Percentiles rank a stretch among this genome's conserved stretches.
phyloP scores from a whole-genome alignment of 2,329 filamentous ascomycete species.

The Cyanodermella asteris region DNA sequence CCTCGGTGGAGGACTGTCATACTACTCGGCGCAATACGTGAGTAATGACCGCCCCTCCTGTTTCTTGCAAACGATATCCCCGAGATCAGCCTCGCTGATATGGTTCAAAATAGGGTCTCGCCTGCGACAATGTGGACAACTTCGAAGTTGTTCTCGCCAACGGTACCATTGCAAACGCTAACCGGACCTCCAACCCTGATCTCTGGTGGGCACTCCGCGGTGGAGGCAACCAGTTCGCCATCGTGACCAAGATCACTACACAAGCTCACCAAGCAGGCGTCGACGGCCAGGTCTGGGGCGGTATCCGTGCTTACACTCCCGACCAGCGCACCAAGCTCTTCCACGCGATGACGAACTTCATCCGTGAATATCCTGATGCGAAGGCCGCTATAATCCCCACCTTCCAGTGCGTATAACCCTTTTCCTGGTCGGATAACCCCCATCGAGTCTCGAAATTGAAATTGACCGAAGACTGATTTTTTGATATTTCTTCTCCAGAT shows the following conservation, averaged over 20 bases:
- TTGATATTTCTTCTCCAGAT: no score
- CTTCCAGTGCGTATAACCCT: no score
- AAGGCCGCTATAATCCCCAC: no score
- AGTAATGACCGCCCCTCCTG: conserved; percentile 8
- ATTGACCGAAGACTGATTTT: no score
- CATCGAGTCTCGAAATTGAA: conserved; percentile 11
- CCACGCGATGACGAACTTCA: conserved; percentile 10
- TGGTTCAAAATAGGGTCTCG: conserved; percentile 16
- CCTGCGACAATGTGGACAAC: conserved; percentile 16
- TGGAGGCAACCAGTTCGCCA: conserved; percentile 8
- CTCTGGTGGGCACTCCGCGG: conserved; percentile 8
- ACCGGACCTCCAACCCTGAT: conserved; percentile 11
- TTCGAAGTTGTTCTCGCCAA: conserved; percentile 18
- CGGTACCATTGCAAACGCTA: conserved; percentile 17
- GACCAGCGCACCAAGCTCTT: conserved; percentile 11
- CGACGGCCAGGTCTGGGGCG: conserved; percentile 16
- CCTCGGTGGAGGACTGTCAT: conserved; percentile 11
- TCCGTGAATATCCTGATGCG: no score
- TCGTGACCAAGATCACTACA: conserved; percentile 14
- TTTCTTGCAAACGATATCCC: no score
- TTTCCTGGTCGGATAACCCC: no score
- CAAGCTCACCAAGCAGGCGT: conserved; percentile 10
- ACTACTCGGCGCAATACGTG: not conserved
- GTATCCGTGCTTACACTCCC: conserved; percentile 12
- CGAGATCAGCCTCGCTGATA: conserved; percentile 13